Evolutionary conservation across 305 asterid genomes (phyloP), one percentile per base, ranked within the genome.

Genomic region (Fraxinus sp.): DNA sequence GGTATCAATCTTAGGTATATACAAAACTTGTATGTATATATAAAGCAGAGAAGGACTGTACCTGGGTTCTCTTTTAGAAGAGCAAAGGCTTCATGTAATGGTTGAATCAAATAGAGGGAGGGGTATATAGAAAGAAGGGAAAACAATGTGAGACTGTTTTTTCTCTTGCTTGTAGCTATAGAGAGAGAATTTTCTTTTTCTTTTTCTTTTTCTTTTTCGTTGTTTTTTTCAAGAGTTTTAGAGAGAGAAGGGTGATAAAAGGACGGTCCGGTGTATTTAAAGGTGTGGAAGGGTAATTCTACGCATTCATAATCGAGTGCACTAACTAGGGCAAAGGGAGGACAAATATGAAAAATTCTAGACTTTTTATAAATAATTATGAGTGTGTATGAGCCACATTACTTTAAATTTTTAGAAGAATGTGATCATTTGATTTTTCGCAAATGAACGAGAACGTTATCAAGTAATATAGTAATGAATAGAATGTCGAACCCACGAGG

Each of bases 41-140:
- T 66, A 26, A 66, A 66, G 73, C 73, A 66, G 73, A 66, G 73
- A 22, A 59, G 73, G 14, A 66, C n/a, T 66, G 36, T 66, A 66
- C 73, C 73, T 66, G 73, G 70, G 73, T 26, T 66, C 16, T 26
- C 73, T 66, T 24, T 32, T 64, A 64, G 11, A 4, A 64, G 16
- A 64, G 72, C 35, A 22, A 20, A 64, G 33, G 72, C 72, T 64
- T 64, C 72, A 64, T 64, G 24, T 7, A 22, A 24, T 16, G 72
- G 72, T 22, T 64, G 30, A 64, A 64, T 64, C 72, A 64, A 64
- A 64, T 30, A 64, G 49, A 39, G 30, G 8, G 13, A 20, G 28
- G 3, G 28, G 68, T 57, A 57, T 18, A 20, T 7, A 20, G 68
- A 57, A 28, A 18, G n/a, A 44, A 13, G 55, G 26, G 13, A 57